Base-by-base conservation (phyloP, 192 early-diverging fungal species). In the Backusella parvicylindrica region DNA sequence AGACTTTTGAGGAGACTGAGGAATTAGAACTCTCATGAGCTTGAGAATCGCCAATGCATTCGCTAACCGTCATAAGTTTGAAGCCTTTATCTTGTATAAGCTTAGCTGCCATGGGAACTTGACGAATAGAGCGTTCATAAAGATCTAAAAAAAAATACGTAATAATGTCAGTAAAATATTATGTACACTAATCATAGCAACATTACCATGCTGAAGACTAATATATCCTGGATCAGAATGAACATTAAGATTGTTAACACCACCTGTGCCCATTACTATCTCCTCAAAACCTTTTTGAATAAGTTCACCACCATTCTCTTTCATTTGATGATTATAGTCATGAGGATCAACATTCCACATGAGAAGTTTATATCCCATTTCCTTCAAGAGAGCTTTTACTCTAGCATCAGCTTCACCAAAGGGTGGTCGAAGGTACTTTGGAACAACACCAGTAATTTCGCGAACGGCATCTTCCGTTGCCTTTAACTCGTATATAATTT, bases 361-460 rank as follows among this genome's bases (percentile, higher is more conserved):
- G 26, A 83, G 56, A 8, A 79, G 63, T 26, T 71, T 76, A 41
- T 79, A 83, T 5, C 78, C 81, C 81, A 82, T 82, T 47, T 70
- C 35, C 9, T 78, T 75, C 13, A 81, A 66, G 8, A 92, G 79
- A 47, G 70, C 73, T 11, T 88, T 82, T 60, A 91, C 86, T 65
- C 91, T 80, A n/a, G 86, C 85, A 72, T 92, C 91, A n/a, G 87
- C 87, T 66, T 77, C 71, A 67, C 87, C 87, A 73, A 81, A 89
- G 1, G 90, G 90, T 18, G 90, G 87, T 50, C 91, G 84, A 70
- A 91, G 84, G 75, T 88, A 91, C 0, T 70, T 77, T 30, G 89
- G 88, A 40, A 77, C 79, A 32, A 89, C 79, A 40, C 88, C 88
- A 65, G 85, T 86, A 16, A 84, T 41, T 26, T 84, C 75, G 71